A percentile compares a stretch with the other conserved stretches of the same genome.
Evolutionary conservation across 495 filamentous ascomycete genomes (phyloP).

Genomic region (Podospora appendiculata): DNA sequence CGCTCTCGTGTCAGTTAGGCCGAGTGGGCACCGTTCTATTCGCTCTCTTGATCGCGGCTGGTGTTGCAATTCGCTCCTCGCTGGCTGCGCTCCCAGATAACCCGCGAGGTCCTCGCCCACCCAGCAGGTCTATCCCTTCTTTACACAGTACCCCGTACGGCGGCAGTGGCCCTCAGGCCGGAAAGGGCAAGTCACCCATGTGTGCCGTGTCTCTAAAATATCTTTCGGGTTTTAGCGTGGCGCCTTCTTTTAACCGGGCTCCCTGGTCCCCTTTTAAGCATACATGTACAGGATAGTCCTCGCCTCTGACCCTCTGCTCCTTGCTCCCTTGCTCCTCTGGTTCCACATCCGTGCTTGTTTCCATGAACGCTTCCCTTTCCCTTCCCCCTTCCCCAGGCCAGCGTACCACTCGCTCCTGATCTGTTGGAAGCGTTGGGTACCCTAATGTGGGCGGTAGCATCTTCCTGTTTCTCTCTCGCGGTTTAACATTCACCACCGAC

Average conservation of each 20-base stretch:
- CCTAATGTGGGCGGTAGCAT: conserved; percentile 9
- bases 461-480: conserved; percentile 6
- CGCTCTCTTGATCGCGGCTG: background rate
- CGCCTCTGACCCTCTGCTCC: too few species aligned
- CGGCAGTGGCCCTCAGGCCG: background rate
- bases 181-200: conserved; percentile 1
- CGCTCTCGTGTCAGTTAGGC: background rate
- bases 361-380: conserved; percentile 2
- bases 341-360: conserved; percentile 5
- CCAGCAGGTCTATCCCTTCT: background rate
- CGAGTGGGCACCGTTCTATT: background rate
- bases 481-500: conserved; percentile 4
- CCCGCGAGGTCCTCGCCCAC: background rate
- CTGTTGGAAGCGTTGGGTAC: conserved; percentile 11
- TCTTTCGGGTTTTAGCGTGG: conserved; percentile 11
- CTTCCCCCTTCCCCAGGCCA: conserved; percentile 6
- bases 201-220: conserved; percentile 12
- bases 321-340: conserved; percentile 3
- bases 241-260: conserved; percentile 17
- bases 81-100: conserved; percentile 6
- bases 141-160: background rate
- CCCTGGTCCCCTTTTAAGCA: conserved; percentile 13
- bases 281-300: background rate
- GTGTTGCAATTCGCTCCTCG: background rate
- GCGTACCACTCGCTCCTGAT: conserved; percentile 11